Evolutionary conservation across 148 eudicot genomes (phyloP).

Genomic region (Silene conica): DNA sequence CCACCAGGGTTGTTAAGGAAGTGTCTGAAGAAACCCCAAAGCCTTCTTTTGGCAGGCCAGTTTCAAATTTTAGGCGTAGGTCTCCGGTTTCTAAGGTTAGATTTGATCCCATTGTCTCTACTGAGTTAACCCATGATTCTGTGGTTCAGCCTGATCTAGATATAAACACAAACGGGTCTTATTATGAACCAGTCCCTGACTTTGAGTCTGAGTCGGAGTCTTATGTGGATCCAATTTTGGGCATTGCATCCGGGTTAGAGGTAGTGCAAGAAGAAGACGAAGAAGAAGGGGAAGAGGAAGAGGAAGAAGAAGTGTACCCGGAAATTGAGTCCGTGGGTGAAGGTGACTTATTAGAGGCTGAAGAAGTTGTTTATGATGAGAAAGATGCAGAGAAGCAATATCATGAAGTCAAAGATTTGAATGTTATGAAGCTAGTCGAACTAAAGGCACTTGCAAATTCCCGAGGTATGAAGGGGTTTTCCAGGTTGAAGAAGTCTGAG

Average conservation of each 20-base stretch:
- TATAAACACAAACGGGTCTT: constrained; percentile 25
- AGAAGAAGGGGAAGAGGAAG: constrained; percentile 18
- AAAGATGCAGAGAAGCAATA: constrained; percentile 31
- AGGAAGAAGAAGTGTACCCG: constrained; percentile 34
- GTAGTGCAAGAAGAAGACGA: constrained; percentile 19
- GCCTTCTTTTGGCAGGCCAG: constrained; percentile 52
- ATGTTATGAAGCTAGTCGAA: constrained; percentile 67
- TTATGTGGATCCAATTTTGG: constrained; percentile 22
- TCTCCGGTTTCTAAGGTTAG: constrained; percentile 65
- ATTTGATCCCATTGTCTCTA: constrained; percentile 33
- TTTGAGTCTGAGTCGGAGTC: constrained; percentile 30
- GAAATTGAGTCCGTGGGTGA: constrained; percentile 28
- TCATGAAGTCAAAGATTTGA: constrained; percentile 32
- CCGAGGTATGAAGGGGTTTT: constrained; percentile 73
- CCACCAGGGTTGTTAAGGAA: constrained; percentile 29
- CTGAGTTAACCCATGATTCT: constrained; percentile 27
- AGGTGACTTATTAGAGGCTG: constrained; percentile 43
- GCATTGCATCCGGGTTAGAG: constrained; percentile 23
- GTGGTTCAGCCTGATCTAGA: constrained; percentile 24
- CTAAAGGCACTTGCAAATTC: constrained; percentile 80
- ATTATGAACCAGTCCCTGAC: constrained; percentile 24
- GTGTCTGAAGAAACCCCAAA: constrained; percentile 38
- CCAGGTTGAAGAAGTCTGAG: constrained; percentile 78
- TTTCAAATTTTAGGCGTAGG: constrained; percentile 61
- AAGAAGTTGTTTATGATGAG: constrained; percentile 34